Percentiles rank a stretch among this genome's conserved stretches.
These are phyloP conservation scores for Epichloe baconii DNA, from an alignment of 2,329 filamentous ascomycete genomes.

Conservation along the genomic window DNA sequence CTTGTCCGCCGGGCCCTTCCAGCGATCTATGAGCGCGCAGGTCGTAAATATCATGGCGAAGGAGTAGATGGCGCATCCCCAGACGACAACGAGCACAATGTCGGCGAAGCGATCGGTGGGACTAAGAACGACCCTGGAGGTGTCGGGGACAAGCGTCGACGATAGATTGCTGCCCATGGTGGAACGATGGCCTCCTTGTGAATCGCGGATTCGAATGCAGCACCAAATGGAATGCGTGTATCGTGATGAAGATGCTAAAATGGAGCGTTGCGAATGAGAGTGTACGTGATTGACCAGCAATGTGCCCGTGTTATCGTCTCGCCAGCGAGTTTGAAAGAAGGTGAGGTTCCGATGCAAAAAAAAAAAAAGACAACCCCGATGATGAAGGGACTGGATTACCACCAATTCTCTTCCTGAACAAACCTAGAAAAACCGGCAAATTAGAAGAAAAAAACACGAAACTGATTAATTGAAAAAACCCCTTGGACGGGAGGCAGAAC, in stretches of 20 bases:
- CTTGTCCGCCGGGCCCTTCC: conserved; percentile 26
- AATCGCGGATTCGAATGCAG: no score
- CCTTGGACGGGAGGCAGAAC: no score
- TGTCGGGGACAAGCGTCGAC: conserved; percentile 23
- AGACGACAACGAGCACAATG: conserved; percentile 22
- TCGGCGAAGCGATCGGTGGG: conserved; percentile 17
- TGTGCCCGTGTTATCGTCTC: background rate
- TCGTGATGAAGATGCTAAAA: no score
- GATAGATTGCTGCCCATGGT: conserved; percentile 29
- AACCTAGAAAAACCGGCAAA: background rate
- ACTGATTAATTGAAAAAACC: background rate
- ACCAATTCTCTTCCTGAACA: no score
- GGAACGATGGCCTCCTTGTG: no score
- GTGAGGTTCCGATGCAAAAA: background rate
- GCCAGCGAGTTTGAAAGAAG: background rate
- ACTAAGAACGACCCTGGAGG: conserved; percentile 20
- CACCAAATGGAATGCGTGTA: no score
- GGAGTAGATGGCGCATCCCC: conserved; percentile 22
- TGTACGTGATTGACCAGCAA: background rate
- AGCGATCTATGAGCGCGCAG: conserved; percentile 28
- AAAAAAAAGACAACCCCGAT: background rate
- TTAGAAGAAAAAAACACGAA: background rate
- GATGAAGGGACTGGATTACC: no score
- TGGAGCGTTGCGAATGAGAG: background rate
- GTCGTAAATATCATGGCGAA: conserved; percentile 30